phyloP scores from a whole-genome alignment of 352 stramenopile species.

The Phytopythium kandeliae region DNA sequence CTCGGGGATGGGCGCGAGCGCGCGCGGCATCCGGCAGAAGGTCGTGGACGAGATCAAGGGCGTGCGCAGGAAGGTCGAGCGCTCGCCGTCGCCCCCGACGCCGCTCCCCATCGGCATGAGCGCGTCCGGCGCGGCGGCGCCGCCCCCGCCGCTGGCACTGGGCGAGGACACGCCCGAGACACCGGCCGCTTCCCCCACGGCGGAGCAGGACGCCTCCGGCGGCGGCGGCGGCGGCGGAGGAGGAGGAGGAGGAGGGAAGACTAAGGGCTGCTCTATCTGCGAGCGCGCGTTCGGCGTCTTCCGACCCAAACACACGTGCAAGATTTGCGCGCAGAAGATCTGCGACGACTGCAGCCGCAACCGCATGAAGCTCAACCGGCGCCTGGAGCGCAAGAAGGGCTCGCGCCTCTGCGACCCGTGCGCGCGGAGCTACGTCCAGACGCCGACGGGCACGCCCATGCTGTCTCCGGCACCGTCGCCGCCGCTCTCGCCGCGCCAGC shows the following conservation, averaged over 20 bases:
- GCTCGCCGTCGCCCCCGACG: slow-evolving; percentile 12
- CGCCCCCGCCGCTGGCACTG: slow-evolving; percentile 23
- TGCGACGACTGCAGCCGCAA: slow-evolving; percentile 85
- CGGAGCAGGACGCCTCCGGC: slow-evolving; percentile 14
- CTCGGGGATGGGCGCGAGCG: slow-evolving; percentile 12
- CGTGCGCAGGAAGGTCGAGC: slow-evolving; percentile 27
- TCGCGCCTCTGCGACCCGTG: slow-evolving; percentile 70
- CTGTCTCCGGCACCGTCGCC: slow-evolving; percentile 23
- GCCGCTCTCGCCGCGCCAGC: slow-evolving; percentile 13
- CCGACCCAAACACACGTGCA: slow-evolving; percentile 76
- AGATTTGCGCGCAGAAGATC: slow-evolving; percentile 60
- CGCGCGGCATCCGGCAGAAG: slow-evolving; percentile 42
- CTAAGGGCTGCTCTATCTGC: slow-evolving; percentile 48
- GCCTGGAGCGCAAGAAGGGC: slow-evolving; percentile 62
- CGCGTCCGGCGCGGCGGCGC: slow-evolving; percentile 4
- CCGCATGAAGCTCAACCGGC: slow-evolving; percentile 61
- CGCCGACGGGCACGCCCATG: slow-evolving; percentile 21
- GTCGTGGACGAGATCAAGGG: slow-evolving; percentile 69
- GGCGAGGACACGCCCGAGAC: slow-evolving; percentile 12
- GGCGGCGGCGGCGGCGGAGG: neutral
- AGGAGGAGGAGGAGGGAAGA: slow-evolving; percentile 18
- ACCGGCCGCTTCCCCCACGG: neutral
- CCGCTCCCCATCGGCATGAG: slow-evolving; percentile 21
- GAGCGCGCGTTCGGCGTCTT: slow-evolving; percentile 76
- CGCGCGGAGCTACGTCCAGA: slow-evolving; percentile 50